These are phyloP conservation scores for Schizopora paradoxa DNA, from an alignment of 1,284 basidiomycete species.

Conservation along the genomic window DNA sequence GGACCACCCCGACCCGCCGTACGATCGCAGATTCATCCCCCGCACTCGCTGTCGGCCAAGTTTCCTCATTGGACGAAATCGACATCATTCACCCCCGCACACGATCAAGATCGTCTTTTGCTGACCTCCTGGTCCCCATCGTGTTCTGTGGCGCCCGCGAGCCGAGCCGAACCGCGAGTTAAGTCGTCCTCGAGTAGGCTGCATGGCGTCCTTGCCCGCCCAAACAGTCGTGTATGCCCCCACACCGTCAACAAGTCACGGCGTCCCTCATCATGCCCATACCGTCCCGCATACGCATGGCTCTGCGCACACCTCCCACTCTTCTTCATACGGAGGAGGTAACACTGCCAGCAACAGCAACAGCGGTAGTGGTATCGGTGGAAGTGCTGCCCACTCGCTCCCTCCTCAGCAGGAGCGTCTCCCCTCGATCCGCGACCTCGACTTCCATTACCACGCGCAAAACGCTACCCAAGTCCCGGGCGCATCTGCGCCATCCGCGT, in stretches of 20 bases:
- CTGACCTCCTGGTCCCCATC: no score
- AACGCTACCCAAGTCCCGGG: slow-evolving; percentile 22
- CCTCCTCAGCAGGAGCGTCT: slow-evolving; percentile 23
- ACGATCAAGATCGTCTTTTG: no score
- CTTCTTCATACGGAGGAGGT: not conserved
- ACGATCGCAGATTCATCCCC: no score
- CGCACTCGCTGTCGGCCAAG: no score
- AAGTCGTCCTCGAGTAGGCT: not conserved
- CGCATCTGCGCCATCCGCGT: slow-evolving; percentile 13
- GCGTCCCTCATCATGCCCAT: slow-evolving; percentile 7
- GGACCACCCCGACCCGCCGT: no score
- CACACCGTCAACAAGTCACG: slow-evolving; percentile 1
- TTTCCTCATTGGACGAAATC: no score
- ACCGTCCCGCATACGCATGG: slow-evolving; percentile 1
- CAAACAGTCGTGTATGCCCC: slow-evolving; percentile 13
- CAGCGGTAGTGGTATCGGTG: no score
- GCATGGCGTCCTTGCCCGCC: slow-evolving; percentile 14
- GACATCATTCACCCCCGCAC: no score
- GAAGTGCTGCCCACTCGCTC: no score
- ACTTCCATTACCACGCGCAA: slow-evolving; percentile 3
- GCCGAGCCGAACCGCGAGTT: no score
- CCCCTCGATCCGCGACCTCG: slow-evolving; percentile 18
- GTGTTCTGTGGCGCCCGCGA: no score
- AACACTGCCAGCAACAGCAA: not conserved
- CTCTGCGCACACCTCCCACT: slow-evolving; percentile 5